phyloP scores from a whole-genome alignment of 1,284 basidiomycete species.

The Sporisorium graminicola region DNA sequence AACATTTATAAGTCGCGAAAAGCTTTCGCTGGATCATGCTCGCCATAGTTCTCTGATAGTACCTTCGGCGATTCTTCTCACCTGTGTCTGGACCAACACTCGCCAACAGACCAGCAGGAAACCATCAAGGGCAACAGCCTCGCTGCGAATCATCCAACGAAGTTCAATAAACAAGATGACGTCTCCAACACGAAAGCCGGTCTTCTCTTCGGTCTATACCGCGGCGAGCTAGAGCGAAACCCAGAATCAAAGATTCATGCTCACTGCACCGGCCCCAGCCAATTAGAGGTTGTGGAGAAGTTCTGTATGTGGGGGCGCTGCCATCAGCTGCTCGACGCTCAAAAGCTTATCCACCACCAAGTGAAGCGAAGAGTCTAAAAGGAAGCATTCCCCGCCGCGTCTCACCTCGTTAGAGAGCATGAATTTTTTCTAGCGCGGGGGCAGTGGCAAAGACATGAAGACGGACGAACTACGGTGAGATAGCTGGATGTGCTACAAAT shows the following conservation, averaged over 20 bases:
- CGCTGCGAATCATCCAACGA: background rate
- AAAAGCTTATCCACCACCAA: background rate
- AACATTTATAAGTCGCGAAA: no score
- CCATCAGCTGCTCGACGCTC: slow-evolving; percentile 4
- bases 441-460: no score
- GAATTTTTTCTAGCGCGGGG: no score
- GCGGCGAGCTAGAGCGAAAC: background rate
- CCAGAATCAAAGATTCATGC: background rate
- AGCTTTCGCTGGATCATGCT: no score
- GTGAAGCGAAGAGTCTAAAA: background rate
- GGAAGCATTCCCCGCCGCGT: background rate
- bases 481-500: background rate
- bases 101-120: no score
- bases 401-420: no score
- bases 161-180: background rate
- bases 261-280: background rate
- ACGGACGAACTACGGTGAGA: slow-evolving; percentile 16
- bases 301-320: slow-evolving; percentile 6
- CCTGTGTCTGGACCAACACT: no score
- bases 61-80: no score
- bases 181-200: background rate
- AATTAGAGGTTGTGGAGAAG: background rate
- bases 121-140: background rate
- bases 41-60: background rate
- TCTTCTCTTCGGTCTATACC: background rate